A percentile compares a stretch with the other conserved stretches of the same genome.
Evolutionary conservation across 139 green algal species (phyloP).

Genomic region (Haematococcus sp.): DNA sequence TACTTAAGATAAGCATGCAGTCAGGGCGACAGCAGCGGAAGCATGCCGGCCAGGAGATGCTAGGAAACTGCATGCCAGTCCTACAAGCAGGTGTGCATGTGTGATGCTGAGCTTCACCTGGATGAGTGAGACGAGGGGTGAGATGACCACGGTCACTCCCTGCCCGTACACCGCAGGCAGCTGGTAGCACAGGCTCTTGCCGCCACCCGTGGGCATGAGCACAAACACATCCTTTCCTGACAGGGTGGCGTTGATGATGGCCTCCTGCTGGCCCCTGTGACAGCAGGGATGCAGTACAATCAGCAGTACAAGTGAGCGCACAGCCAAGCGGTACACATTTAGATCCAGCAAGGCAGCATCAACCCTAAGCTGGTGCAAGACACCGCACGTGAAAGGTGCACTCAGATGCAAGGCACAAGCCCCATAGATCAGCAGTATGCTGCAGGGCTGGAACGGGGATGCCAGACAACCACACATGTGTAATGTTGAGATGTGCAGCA

Average conservation of each 20-base stretch:
- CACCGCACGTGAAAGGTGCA: too few relatives aligned
- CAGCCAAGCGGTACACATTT: background rate
- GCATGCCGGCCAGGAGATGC: background rate
- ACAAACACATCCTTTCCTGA: slow-evolving; percentile 79
- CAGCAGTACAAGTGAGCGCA: background rate
- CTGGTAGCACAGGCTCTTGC: slow-evolving; percentile 82
- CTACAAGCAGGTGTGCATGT: background rate
- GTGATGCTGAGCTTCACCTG: too few relatives aligned
- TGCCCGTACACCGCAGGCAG: slow-evolving; percentile 69
- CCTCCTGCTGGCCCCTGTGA: slow-evolving; percentile 58
- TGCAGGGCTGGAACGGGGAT: too few relatives aligned
- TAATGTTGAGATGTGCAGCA: too few relatives aligned
- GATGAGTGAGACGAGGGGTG: slow-evolving; percentile 92
- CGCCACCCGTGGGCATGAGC: slow-evolving; percentile 20
- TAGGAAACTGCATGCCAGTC: background rate
- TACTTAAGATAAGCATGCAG: background rate
- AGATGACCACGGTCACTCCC: slow-evolving; percentile 89
- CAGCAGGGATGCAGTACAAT: background rate
- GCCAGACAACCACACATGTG: too few relatives aligned
- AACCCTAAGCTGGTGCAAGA: too few relatives aligned
- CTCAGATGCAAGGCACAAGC: too few relatives aligned
- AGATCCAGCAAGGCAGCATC: background rate
- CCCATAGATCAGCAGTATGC: too few relatives aligned
- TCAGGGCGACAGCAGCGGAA: background rate
- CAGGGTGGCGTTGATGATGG: slow-evolving; percentile 76